Evolutionary conservation across 257 asterid genomes (phyloP), one percentile per base, ranked within the genome.

Genomic region (Fraxinus cuspidata): DNA sequence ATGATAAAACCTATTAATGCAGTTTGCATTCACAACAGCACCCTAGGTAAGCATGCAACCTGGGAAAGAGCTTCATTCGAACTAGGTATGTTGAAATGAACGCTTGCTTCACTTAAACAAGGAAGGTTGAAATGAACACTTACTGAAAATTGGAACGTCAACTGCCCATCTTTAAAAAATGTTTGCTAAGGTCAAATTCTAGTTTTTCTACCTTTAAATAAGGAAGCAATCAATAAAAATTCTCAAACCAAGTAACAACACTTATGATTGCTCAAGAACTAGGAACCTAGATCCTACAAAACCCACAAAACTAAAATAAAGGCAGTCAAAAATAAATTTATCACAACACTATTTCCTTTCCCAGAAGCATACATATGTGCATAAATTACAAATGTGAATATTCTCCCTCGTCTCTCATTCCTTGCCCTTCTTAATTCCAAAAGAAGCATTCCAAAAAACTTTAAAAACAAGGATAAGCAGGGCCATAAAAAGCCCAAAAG

Each of bases 401-500:
- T 74, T 69, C 65, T 42, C 71, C 31, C 35, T 53, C 9, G 15
- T 68, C 60, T 29, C 63, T 72, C 51, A 47, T 65, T 40, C 64
- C 10, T 66, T 73, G 5, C 35, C 34, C 27, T 60, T 60, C 77
- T 63, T 23, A 19, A 74, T 18, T 42, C 77, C 40, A 51, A 42
- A 81, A 28, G 44, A 72, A 53, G 40, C 28, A 60, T 49, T 40
- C 72, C 74, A 70, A 38, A 67, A 12, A 11, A 34, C 65, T 32
- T 51, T 40, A 78, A 8, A 49, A 19, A 35, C 11, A 32, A 78
- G 76, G 74, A 63, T 31, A 74, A 47, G 68, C 23, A 64, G 35
- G 51, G 51, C 71, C 65, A 31, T 16, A 35, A 42, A 78, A 28
- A 47, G 72, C 80, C 66, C 67, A 21, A 67, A 58, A 63, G 19